Percentiles rank a stretch among this genome's conserved stretches.
Conservation (phyloP, 2,329 filamentous ascomycete genomes). For the Aspergillus novofumigatus region DNA sequence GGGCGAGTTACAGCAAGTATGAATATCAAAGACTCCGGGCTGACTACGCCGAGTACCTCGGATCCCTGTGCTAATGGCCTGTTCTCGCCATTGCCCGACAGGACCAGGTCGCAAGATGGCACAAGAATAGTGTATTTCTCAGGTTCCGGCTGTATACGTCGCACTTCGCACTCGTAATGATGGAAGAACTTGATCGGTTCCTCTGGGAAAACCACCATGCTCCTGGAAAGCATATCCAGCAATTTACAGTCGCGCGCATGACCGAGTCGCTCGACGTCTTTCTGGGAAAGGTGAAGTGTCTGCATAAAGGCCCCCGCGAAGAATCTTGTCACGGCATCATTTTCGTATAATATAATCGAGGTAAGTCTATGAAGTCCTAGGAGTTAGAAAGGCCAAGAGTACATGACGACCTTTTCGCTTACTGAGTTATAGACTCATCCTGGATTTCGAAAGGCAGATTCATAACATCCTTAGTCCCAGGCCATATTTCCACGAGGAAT, state of each 20-base stretch:
- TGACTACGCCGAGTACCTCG: conserved; percentile 4
- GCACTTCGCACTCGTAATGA: conserved; percentile 1
- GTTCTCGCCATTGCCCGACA: conserved; percentile 1
- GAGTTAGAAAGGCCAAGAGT: not conserved
- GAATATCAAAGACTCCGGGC: conserved; percentile 3
- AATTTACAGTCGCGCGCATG: conserved; percentile 2
- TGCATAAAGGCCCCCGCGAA: conserved; percentile 19
- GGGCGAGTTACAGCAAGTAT: conserved; percentile 2
- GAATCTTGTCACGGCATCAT: conserved; percentile 15
- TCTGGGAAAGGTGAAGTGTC: conserved; percentile 4
- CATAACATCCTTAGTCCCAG: conserved; percentile 8
- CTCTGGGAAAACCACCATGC: not conserved
- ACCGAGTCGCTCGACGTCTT: conserved; percentile 5
- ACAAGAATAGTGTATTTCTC: not conserved
- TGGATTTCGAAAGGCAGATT: not conserved
- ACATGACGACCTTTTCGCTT: not conserved
- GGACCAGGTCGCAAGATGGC: conserved; percentile 7
- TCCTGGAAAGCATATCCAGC: conserved; percentile 3
- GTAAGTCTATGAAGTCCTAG: conserved; percentile 4
- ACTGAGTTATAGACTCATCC: conserved; percentile 1
- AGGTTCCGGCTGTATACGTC: not conserved
- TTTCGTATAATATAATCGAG: conserved; percentile 8
- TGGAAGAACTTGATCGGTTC: conserved; percentile 7
- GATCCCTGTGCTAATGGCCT: not conserved
- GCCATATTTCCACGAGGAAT: conserved; percentile 19